Percentiles rank a stretch among this genome's conserved stretches.
phyloP scores from a whole-genome alignment of 257 asterid genomes.

The Solanum sitiens region DNA sequence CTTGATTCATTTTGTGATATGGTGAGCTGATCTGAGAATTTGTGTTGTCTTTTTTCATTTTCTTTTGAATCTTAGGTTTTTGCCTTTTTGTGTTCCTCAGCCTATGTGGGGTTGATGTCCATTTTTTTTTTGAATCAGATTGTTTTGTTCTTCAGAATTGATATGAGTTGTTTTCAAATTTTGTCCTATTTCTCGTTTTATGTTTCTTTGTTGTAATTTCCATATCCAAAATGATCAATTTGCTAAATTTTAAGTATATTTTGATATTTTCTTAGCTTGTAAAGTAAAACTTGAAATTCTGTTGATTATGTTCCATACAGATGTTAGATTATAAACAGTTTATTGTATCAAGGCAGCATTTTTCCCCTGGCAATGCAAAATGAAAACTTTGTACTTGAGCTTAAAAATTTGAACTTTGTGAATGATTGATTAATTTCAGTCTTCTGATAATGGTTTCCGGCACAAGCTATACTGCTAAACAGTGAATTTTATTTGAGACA shows the following conservation, averaged over 20 bases:
- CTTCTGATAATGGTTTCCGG: neutral
- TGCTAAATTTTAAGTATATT: neutral
- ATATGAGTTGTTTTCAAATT: neutral
- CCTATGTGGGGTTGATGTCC: neutral
- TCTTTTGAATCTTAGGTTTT: neutral
- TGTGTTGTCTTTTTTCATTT: neutral
- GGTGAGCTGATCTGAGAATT: slow-evolving; percentile 7
- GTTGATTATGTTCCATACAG: neutral
- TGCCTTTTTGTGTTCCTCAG: neutral
- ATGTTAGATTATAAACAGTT: neutral
- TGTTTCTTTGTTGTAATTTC: neutral
- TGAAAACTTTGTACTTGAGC: neutral
- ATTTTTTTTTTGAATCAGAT: neutral
- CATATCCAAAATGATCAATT: neutral
- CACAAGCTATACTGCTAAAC: neutral
- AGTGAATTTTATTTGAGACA: neutral
- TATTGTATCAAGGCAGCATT: neutral
- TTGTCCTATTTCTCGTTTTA: neutral
- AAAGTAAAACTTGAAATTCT: neutral
- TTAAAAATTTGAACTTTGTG: neutral
- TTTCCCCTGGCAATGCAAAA: neutral
- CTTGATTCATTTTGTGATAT: neutral
- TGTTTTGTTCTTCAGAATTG: neutral
- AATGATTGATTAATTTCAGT: neutral
- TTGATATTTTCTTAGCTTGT: neutral